Evolutionary conservation across 768 basidiomycete species (phyloP).

Genomic region (Pisolithus orientalis): DNA sequence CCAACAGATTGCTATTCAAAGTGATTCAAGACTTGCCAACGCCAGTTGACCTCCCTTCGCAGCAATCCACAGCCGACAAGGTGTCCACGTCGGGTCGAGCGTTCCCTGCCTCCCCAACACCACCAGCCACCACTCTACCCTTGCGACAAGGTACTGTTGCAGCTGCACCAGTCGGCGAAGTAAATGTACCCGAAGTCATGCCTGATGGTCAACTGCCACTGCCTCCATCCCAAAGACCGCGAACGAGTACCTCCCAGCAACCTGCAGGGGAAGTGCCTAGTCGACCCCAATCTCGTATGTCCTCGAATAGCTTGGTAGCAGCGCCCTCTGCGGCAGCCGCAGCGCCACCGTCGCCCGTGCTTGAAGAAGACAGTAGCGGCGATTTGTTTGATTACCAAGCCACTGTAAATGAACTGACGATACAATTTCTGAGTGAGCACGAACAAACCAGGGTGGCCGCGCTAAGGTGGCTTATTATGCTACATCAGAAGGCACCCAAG

Average conservation of each 20-base stretch:
- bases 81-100: slow-evolving; percentile 29
- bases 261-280: slow-evolving; percentile 34
- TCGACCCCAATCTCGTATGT: slow-evolving; percentile 59
- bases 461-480: slow-evolving; percentile 96
- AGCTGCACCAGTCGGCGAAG: slow-evolving; percentile 39
- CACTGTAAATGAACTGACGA: slow-evolving; percentile 86
- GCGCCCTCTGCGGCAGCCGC: slow-evolving; percentile 26
- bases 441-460: slow-evolving; percentile 96
- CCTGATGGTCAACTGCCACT: slow-evolving; percentile 26
- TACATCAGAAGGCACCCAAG: slow-evolving; percentile 95
- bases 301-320: slow-evolving; percentile 37
- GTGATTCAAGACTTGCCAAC: slow-evolving; percentile 84
- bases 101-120: slow-evolving; percentile 52
- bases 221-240: slow-evolving; percentile 21
- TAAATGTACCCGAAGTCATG: slow-evolving; percentile 39
- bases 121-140: slow-evolving; percentile 33
- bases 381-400: slow-evolving; percentile 89
- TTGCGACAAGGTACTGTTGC: slow-evolving; percentile 48
- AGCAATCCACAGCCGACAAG: slow-evolving; percentile 21
- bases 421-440: slow-evolving; percentile 93
- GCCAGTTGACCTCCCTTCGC: slow-evolving; percentile 44
- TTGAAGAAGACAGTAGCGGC: slow-evolving; percentile 35
- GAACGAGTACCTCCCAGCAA: slow-evolving; percentile 16
- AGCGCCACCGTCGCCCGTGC: slow-evolving; percentile 21
- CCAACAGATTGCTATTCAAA: slow-evolving; percentile 77